Evolutionary conservation across 2,329 filamentous ascomycete species (phyloP).

Genomic region (Exophiala dermatitidis): DNA sequence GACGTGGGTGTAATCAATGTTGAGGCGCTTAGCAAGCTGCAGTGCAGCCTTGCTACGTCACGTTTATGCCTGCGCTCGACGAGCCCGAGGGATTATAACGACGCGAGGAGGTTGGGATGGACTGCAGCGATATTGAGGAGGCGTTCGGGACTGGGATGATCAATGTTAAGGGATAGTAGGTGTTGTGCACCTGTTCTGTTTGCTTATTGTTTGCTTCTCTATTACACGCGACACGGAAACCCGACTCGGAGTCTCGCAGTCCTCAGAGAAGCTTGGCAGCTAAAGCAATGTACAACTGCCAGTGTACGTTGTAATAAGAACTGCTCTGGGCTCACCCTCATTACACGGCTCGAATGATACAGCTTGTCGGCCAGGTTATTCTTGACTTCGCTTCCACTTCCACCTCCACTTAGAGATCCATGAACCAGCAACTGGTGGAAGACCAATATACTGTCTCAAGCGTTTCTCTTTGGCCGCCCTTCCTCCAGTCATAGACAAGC

Average conservation of each 20-base stretch:
- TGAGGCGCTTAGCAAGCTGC: slow-evolving; percentile 20
- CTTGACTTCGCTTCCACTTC: too few relatives aligned
- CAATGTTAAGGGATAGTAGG: not conserved
- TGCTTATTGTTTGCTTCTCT: not conserved
- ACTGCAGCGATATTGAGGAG: not conserved
- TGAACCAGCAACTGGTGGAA: not conserved
- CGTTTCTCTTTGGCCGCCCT: not conserved
- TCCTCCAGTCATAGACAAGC: not conserved
- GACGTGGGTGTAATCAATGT: slow-evolving; percentile 8
- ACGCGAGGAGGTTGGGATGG: not conserved
- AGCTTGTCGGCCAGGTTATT: too few relatives aligned
- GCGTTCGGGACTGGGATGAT: not conserved
- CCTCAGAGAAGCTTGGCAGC: too few relatives aligned
- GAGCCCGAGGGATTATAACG: not conserved
- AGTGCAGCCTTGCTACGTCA: slow-evolving; percentile 22
- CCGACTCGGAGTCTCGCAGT: too few relatives aligned
- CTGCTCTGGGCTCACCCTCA: too few relatives aligned
- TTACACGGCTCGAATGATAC: too few relatives aligned
- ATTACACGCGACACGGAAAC: not conserved
- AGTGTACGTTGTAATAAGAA: too few relatives aligned
- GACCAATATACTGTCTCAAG: slow-evolving; percentile 1
- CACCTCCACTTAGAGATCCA: too few relatives aligned
- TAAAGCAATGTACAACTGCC: too few relatives aligned
- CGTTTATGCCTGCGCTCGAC: slow-evolving; percentile 13
- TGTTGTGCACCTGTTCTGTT: not conserved